Evolutionary conservation across 441 rosid species (phyloP), one percentile per base, ranked within the genome.

Genomic region (Populus tomentosa): DNA sequence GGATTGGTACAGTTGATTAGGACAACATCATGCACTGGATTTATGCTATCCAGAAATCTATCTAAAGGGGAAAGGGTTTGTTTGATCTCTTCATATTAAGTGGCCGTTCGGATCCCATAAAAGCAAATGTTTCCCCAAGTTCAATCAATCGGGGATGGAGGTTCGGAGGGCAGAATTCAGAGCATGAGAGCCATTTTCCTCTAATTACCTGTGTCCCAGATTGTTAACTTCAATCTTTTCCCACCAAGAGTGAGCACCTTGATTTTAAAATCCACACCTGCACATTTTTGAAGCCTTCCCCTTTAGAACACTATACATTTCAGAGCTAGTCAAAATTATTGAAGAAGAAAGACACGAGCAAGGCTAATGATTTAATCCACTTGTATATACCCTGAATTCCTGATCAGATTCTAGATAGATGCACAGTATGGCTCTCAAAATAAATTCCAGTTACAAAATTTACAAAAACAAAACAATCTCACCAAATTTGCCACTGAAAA

Each of bases 231-330:
- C 84, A 91, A 80, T 75, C 80, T 88, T 78, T 91, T 91, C 50
- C 89, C 96, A 83, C 84, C 88, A 70, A 82, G 78, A 13, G 82
- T 86, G 40, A 90, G 64, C 42, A 59, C 76, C 88, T 91, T 91
- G 81, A 91, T 80, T 85, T 91, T 91, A 73, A 91, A 91, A 87
- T 91, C 96, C 68, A 91, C 96, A 50, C 96, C 96, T 91, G 80
- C 72, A 77, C 46, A 77, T n/a, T n/a, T 23, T 11, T 67, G 42
- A 62, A 74, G 77, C 28, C 53, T 64, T 61, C 7, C 28, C 21
- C 21, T 5, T 1, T 35, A 56, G 14, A 62, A 24, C 65, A 61
- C 26, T 8, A 10, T 10, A 21, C 26, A 23, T 9, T 61, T 21
- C 21, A 56, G 62, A 56, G 62, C 62, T 18, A 20, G n/a, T 21